Evolutionary conservation across 495 filamentous ascomycete genomes (phyloP), one percentile per base, ranked within the genome.

Genomic region (Xylaria grammica): DNA sequence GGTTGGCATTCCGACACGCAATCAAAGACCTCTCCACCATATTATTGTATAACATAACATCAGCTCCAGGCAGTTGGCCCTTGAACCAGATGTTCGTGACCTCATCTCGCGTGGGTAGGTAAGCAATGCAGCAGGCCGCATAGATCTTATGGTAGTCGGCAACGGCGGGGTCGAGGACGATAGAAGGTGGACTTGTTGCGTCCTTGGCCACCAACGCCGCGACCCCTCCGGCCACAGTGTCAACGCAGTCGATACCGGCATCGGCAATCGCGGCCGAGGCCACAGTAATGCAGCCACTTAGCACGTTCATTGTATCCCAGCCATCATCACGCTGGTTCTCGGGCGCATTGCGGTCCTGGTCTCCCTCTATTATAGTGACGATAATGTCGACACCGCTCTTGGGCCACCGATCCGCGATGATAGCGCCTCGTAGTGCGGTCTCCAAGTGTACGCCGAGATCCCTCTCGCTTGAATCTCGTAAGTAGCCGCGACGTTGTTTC

Each of bases 261-360:
- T 99, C 96, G 1, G 89, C 89, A 76, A 99, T 89, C 7, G 96
- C 95, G n/a, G 95, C 96, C 62, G 92, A 93, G 36, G 95, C 93
- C 63, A 93, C 93, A 1, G 92, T 98, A 65, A 99, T 93, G 73
- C 94, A 97, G 1, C 92, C 93, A 27, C 92, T 90, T 7, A 99
- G 80, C 40, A 96, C 91, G 73, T 89, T 92, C 91, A 99, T 94
- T 69, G 75, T 74, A 60, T 81, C 81, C 83, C 91, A 87, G 0
- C 90, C 88, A 57, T 86, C 84, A 58, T 90, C 90, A 63, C 87
- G 88, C 22, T 77, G 69, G 17, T 71, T 72, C 27, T 75, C 78
- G 1, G 78, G 77, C n/a, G 72, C 73, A 27, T 79, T 75, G 26
- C 81, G 75, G 46, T 78, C 75, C 66, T 85, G 82, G 66, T 97